Evolutionary conservation across 768 basidiomycete species (phyloP).

Genomic region (Mycena alexandri): DNA sequence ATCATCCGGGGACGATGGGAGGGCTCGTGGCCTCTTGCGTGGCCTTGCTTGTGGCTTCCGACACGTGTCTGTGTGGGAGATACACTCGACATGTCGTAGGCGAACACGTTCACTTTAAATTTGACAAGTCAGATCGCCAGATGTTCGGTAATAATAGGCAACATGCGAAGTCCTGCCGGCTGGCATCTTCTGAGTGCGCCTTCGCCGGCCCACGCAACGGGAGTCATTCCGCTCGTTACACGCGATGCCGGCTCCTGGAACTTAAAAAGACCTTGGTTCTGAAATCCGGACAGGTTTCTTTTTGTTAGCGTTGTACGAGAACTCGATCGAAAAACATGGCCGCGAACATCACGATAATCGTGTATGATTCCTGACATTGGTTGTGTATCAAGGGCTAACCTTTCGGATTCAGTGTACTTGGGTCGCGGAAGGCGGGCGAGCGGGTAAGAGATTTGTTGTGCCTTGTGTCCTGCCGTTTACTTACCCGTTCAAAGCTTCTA

Average conservation of each 20-base stretch:
- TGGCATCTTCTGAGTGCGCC: too few species aligned
- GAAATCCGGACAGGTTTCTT: neutral
- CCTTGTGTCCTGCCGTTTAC: conserved; percentile 4
- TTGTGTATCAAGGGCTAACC: conserved; percentile 6
- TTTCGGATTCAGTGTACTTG: conserved; percentile 11
- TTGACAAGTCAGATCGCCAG: too few species aligned
- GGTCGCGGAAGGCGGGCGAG: conserved; percentile 11
- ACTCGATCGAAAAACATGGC: conserved; percentile 14
- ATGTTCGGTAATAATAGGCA: too few species aligned
- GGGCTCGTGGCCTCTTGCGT: too few species aligned
- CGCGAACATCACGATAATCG: conserved; percentile 11
- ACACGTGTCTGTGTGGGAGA: neutral
- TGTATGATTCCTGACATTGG: conserved; percentile 7
- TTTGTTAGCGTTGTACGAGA: conserved; percentile 5
- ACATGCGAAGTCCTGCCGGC: too few species aligned
- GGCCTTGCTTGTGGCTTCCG: too few species aligned
- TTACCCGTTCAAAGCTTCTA: conserved; percentile 12
- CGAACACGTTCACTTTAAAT: too few species aligned
- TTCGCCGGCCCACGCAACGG: too few species aligned
- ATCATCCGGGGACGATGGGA: too few species aligned
- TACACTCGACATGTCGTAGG: neutral
- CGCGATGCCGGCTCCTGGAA: too few species aligned
- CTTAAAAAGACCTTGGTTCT: neutral
- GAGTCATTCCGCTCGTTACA: too few species aligned
- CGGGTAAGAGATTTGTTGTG: conserved; percentile 15